A percentile compares a stretch with the other conserved stretches of the same genome.
phyloP scores from a whole-genome alignment of 1,284 basidiomycete genomes.

The Pyrrhoderma lamaoense region DNA sequence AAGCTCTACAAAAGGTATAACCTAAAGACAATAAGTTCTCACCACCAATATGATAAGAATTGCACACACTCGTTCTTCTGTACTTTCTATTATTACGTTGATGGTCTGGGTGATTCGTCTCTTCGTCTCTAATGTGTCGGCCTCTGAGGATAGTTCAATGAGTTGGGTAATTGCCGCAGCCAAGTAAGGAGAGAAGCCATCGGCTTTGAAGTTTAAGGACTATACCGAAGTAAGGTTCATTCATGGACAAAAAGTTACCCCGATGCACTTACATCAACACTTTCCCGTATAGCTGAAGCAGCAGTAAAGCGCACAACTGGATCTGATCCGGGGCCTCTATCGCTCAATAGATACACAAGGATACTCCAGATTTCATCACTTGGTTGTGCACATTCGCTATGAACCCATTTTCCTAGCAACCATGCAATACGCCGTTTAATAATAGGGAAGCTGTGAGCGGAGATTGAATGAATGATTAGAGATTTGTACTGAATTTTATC shows the following conservation, averaged over 20 bases:
- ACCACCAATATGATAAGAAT: not conserved
- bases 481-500: not conserved
- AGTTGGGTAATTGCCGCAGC: constrained; percentile 52
- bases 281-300: constrained; percentile 66
- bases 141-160: constrained; percentile 64
- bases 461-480: not conserved
- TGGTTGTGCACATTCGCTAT: constrained; percentile 53
- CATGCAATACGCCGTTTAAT: constrained; percentile 86
- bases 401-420: constrained; percentile 81
- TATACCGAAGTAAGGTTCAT: constrained; percentile 28
- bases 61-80: constrained; percentile 51
- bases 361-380: constrained; percentile 75
- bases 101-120: constrained; percentile 63
- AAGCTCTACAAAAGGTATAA: constrained; percentile 59
- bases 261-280: constrained; percentile 61
- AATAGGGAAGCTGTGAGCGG: constrained; percentile 61
- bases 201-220: constrained; percentile 52
- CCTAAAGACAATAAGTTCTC: constrained; percentile 33
- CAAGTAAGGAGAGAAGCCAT: constrained; percentile 55
- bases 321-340: constrained; percentile 65
- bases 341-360: constrained; percentile 64
- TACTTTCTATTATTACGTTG: constrained; percentile 67
- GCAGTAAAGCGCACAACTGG: constrained; percentile 78
- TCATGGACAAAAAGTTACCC: not conserved
- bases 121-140: constrained; percentile 74